Base-by-base conservation (phyloP, 164 flowering plant genomes). In the Nelumbo lutea region DNA sequence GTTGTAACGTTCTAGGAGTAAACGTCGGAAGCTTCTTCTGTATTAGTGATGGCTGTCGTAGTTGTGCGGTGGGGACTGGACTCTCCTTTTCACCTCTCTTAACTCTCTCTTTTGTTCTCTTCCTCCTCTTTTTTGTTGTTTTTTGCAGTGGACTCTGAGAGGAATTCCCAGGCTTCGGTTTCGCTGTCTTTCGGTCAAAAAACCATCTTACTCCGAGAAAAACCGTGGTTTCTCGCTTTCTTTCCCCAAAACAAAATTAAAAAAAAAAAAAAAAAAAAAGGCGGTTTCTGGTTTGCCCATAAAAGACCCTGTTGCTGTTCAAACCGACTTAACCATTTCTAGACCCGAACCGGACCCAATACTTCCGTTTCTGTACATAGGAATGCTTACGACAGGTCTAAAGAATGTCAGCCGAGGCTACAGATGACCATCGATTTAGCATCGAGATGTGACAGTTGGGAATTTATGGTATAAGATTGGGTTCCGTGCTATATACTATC, bases 161-260 rank as follows among this genome's bases (percentile, higher is more conserved):
- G 15, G 60, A 62, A 45, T 72, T 73, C 71, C 79, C 70, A 76
- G 77, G 68, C 65, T 75, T 77, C 71, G 82, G 76, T 83, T 80
- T 74, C 76, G 78, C 75, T 73, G 78, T 70, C 65, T 70, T 64
- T 67, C 86, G 83, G 27, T 27, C 27, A 27, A 85, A 83, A 84
- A 79, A 67, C 85, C 77, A 68, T 79, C 73, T 73, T 58, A 68
- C 80, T 85, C 27, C 83, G 68, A 83, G 86, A 81, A 79, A 83
- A 78, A 53, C 84, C 81, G 82, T 82, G 83, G 79, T 76, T 76
- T 69, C 70, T 75, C 53, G 27, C 27, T 27, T 27, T 27, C 27
- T 45, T 9, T 70, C 77, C 79, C 55, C 11, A 73, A 72, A 11
- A 81, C 71, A 38, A 46, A 27, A 27, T 27, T 27, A 0, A 27